Evolutionary conservation across 192 early-diverging fungal genomes (phyloP).

Genomic region (Coemansia furcata): DNA sequence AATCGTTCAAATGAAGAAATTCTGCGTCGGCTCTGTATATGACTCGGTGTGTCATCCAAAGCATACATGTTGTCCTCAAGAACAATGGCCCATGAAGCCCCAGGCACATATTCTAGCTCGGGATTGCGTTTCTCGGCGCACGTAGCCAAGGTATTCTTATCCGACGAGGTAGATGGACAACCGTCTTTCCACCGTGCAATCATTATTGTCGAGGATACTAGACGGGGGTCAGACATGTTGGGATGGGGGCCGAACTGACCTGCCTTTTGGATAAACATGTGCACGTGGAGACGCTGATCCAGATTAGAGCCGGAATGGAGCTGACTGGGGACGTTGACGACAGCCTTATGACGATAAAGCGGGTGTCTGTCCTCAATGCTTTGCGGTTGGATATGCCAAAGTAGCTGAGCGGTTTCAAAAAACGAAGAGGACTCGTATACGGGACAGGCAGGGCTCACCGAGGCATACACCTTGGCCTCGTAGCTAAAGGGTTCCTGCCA

Average conservation of each 20-base stretch:
- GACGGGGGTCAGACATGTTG: slow-evolving; percentile 9
- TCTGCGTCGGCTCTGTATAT: not conserved
- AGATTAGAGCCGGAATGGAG: not conserved
- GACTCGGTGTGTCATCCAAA: not conserved
- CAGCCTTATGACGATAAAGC: not conserved
- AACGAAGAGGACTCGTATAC: not conserved
- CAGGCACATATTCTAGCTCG: not conserved
- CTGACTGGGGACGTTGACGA: not conserved
- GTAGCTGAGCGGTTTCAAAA: slow-evolving; percentile 20
- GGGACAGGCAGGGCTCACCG: not conserved
- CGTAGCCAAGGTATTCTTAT: not conserved
- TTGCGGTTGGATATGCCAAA: slow-evolving; percentile 19
- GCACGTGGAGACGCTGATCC: slow-evolving; percentile 2
- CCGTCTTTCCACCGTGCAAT: not conserved
- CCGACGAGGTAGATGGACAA: not conserved
- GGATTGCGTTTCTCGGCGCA: not conserved
- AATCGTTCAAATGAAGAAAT: not conserved
- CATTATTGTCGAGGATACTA: not conserved
- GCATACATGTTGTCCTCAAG: slow-evolving; percentile 3
- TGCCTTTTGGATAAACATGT: slow-evolving; percentile 15
- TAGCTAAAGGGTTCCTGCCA: slow-evolving; percentile 16
- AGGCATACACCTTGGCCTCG: slow-evolving; percentile 19
- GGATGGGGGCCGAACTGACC: slow-evolving; percentile 5
- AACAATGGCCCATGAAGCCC: slow-evolving; percentile 11
- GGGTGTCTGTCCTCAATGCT: slow-evolving; percentile 8